phyloP scores from a whole-genome alignment of 768 basidiomycete species.

The Lentinula sp. region DNA sequence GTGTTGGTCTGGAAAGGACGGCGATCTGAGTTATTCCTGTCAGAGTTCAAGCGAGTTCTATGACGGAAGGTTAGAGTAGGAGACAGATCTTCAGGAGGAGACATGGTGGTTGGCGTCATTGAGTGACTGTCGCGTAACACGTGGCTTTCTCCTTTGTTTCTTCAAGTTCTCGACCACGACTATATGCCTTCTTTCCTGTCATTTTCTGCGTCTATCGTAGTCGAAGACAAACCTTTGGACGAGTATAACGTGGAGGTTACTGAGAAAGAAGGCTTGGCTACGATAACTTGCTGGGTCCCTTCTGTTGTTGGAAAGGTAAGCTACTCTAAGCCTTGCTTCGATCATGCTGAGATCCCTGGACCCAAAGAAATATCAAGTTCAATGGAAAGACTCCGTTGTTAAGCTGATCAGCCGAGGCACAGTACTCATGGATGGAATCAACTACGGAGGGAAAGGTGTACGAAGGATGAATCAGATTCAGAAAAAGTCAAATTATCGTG shows the following conservation, averaged over 20 bases:
- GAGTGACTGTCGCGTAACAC: neutral
- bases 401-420: neutral
- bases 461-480: neutral
- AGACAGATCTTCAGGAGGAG: neutral
- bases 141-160: neutral
- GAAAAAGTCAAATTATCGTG: neutral
- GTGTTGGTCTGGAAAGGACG: neutral
- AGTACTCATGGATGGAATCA: neutral
- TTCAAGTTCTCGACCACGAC: neutral
- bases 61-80: neutral
- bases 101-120: neutral
- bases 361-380: neutral
- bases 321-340: neutral
- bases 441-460: neutral
- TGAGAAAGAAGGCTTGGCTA: neutral
- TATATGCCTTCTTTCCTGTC: neutral
- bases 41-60: neutral
- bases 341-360: neutral
- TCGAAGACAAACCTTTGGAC: neutral
- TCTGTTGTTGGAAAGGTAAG: neutral
- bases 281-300: neutral
- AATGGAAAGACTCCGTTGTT: neutral
- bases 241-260: neutral
- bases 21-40: neutral
- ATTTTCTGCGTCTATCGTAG: neutral